These are phyloP conservation scores for Dioscorea alata DNA, from an alignment of 106 monocot species.

Conservation along the genomic window DNA sequence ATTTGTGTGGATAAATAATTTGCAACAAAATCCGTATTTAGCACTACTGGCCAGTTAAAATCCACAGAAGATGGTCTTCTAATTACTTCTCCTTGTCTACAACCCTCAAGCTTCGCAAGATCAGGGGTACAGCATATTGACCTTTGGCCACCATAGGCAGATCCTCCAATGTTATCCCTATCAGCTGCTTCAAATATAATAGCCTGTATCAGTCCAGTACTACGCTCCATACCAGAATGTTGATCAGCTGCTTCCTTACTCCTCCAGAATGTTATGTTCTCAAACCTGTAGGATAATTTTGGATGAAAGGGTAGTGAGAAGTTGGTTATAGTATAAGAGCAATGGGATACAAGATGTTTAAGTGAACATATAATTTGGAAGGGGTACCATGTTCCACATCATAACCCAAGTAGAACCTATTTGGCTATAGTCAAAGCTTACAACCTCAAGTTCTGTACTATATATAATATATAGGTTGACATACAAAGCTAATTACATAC, in stretches of 20 bases:
- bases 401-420: not conserved
- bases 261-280: conserved; percentile 80
- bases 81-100: conserved; percentile 86
- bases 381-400: too few species aligned
- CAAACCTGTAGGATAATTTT: conserved; percentile 42
- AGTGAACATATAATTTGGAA: too few species aligned
- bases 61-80: conserved; percentile 66
- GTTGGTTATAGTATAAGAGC: too few species aligned
- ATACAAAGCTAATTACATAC: too few species aligned
- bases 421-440: not conserved
- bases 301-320: too few species aligned
- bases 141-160: conserved; percentile 92
- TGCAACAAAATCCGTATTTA: conserved; percentile 67
- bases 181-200: conserved; percentile 94
- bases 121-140: conserved; percentile 98
- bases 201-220: conserved; percentile 83
- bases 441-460: too few species aligned
- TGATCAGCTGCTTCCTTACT: conserved; percentile 64
- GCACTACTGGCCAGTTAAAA: conserved; percentile 60
- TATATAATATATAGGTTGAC: too few species aligned
- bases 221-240: conserved; percentile 69
- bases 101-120: conserved; percentile 89
- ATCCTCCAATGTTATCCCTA: conserved; percentile 88
- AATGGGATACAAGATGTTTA: too few species aligned
- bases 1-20: conserved; percentile 43